These are phyloP conservation scores for Oryza nivara DNA, from an alignment of 176 grass and related monocot species.

Conservation along the genomic window DNA sequence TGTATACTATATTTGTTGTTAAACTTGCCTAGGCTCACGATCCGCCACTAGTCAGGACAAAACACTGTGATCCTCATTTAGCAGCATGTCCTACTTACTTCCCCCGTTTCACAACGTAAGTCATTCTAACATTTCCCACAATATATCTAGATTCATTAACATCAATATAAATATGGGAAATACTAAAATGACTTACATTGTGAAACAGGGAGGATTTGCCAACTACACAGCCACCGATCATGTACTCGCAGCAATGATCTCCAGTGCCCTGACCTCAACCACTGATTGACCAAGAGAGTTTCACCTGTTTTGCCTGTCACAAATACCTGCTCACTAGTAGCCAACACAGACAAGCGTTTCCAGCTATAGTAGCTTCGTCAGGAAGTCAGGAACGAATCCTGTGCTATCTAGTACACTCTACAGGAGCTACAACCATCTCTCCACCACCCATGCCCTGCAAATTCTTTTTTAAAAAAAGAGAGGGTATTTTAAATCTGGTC, in stretches of 20 bases:
- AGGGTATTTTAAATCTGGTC: conserved; percentile 17
- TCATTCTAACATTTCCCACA: no score
- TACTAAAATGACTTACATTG: no score
- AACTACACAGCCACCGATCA: conserved; percentile 98
- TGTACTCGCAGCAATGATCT: conserved; percentile 99
- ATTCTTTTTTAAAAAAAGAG: not conserved
- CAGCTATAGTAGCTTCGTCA: conserved; percentile 85
- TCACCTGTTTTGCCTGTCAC: conserved; percentile 94
- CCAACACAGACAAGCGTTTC: conserved; percentile 98
- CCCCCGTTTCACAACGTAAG: no score
- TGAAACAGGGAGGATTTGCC: conserved; percentile 56
- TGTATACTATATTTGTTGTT: no score
- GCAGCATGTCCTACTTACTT: conserved; percentile 36
- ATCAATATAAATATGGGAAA: no score
- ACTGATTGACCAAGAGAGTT: conserved; percentile 90
- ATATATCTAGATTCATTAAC: no score
- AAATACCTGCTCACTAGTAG: conserved; percentile 95
- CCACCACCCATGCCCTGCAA: conserved; percentile 94
- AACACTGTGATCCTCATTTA: conserved; percentile 4
- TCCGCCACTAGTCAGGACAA: not conserved
- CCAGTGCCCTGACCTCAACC: conserved; percentile 85
- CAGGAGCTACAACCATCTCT: conserved; percentile 90
- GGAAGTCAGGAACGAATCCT: conserved; percentile 74
- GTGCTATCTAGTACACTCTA: conserved; percentile 49
- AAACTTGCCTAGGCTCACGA: no score